Base-by-base conservation (phyloP, 106 monocot species). In the Narthecium ossifragum region DNA sequence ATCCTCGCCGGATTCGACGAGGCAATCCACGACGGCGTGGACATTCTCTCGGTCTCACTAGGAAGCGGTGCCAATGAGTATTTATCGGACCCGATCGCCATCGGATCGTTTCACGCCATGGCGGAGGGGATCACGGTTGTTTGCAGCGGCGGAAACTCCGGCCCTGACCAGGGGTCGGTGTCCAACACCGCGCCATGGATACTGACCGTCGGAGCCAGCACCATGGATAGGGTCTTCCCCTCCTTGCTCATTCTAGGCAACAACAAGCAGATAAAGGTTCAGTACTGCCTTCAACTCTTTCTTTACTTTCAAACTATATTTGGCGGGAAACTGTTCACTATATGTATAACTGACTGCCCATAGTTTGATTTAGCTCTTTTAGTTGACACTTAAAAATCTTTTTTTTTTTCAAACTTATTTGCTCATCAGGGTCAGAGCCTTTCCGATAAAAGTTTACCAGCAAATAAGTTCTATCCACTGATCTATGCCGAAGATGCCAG, bases 11-110 rank as follows among this genome's bases (percentile, higher is more conserved):
- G 51, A 2, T 59, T 69, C 40, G 78, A 81, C 9, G 65, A 45
- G 5, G 82, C 82, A 2, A 87, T 82, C 43, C 29, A 63, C 7
- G 86, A 87, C 37, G 82, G 86, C 14, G 82, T 78, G n/a, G 72
- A 87, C 45, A 61, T 82, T 7, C 34, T 87, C 46, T 87, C 86
- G 2, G 20, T 75, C 6, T 87, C 86, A 0, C 55, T 86, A 5
- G 78, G 75, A 0, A 59, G 46, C 0, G 17, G 37, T 13, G 13
- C 34, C 6, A 6, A 1, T 0, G 15, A 54, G 15, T 69, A 52
- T 31, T 15, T 64, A 2, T 3, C 14, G 1, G 73, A 79, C 22
- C 2, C 55, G 1, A 28, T 68, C 21, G 58, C 78, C 4, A n/a
- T 78, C 11, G 78, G 73, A 0, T 14, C 78, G 0, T 68, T 78